These are phyloP conservation scores for Pichia sp. DNA, from an alignment of 1,139 yeast species.

Conservation along the genomic window DNA sequence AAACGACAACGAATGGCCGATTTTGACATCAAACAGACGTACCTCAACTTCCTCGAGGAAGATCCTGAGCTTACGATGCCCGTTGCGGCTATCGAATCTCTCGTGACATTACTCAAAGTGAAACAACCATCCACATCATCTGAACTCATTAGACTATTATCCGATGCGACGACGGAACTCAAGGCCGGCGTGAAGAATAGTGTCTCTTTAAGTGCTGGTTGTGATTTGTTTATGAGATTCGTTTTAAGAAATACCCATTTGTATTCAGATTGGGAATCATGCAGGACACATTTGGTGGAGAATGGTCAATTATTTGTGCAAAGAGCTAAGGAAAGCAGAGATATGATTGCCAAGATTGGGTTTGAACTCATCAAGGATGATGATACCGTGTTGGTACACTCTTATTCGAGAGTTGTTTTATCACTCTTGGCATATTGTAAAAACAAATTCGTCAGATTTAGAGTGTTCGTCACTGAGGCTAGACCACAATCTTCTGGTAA, in stretches of 20 bases:
- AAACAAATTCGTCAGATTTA: slow-evolving; percentile 65
- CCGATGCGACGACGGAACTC: slow-evolving; percentile 65
- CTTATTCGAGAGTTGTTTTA: slow-evolving; percentile 85
- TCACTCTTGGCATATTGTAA: slow-evolving; percentile 73
- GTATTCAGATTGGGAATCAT: slow-evolving; percentile 95
- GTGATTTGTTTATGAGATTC: slow-evolving; percentile 92
- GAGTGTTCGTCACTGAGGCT: slow-evolving; percentile 90
- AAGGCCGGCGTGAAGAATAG: slow-evolving; percentile 83
- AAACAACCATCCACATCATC: slow-evolving; percentile 91
- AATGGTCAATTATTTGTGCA: slow-evolving; percentile 90
- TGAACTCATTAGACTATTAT: slow-evolving; percentile 76
- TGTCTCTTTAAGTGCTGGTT: slow-evolving; percentile 91
- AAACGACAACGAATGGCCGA: too few relatives aligned
- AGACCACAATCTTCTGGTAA: slow-evolving; percentile 56
- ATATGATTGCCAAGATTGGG: slow-evolving; percentile 83
- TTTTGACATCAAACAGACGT: slow-evolving; percentile 77
- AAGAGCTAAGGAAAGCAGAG: slow-evolving; percentile 86
- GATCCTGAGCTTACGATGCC: slow-evolving; percentile 99
- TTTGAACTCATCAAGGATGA: slow-evolving; percentile 88
- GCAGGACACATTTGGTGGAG: slow-evolving; percentile 79
- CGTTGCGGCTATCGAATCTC: slow-evolving; percentile 93
- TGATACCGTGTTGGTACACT: slow-evolving; percentile 84
- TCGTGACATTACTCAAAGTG: slow-evolving; percentile 73
- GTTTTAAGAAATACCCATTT: slow-evolving; percentile 84
- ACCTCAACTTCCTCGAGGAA: slow-evolving; percentile 70